A percentile compares a stretch with the other conserved stretches of the same genome.
phyloP scores from a whole-genome alignment of 495 filamentous ascomycete genomes.

The Trichoderma gamsii region DNA sequence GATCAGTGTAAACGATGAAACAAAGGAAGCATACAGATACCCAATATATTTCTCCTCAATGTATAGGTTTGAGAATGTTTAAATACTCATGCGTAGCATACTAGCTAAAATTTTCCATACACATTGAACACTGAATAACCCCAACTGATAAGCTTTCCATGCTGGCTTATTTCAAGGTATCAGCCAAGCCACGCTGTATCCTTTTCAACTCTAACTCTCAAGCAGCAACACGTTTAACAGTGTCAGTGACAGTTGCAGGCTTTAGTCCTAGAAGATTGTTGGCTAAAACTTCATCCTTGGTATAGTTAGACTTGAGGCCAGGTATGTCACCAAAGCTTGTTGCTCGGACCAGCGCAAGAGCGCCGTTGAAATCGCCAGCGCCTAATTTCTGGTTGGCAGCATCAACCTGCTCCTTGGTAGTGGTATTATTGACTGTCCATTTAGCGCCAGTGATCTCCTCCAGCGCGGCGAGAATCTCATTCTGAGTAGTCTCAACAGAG shows the following conservation, averaged over 20 bases:
- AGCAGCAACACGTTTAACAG: slow-evolving; percentile 18
- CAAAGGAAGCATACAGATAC: too few relatives aligned
- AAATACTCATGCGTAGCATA: too few relatives aligned
- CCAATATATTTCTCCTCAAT: too few relatives aligned
- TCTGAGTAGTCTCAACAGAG: slow-evolving; percentile 48
- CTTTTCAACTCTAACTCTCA: neutral
- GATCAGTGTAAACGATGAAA: too few relatives aligned
- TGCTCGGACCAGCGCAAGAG: slow-evolving; percentile 24
- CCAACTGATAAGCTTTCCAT: too few relatives aligned
- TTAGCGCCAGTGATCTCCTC: slow-evolving; percentile 44
- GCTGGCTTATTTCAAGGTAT: too few relatives aligned
- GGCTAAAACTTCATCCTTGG: slow-evolving; percentile 22
- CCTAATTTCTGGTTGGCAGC: slow-evolving; percentile 20
- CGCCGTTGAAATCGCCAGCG: slow-evolving; percentile 23
- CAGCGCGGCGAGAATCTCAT: slow-evolving; percentile 44
- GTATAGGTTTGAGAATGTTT: too few relatives aligned
- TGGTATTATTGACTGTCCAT: slow-evolving; percentile 8
- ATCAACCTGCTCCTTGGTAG: slow-evolving; percentile 19
- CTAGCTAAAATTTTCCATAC: too few relatives aligned
- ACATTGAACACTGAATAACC: too few relatives aligned
- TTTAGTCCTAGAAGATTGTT: slow-evolving; percentile 26
- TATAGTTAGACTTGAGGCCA: slow-evolving; percentile 25
- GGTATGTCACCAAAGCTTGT: neutral
- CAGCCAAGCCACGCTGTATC: too few relatives aligned
- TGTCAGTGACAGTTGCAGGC: slow-evolving; percentile 24